phyloP scores from a whole-genome alignment of 2,329 filamentous ascomycete species.

The Cryphonectria radicalis region DNA sequence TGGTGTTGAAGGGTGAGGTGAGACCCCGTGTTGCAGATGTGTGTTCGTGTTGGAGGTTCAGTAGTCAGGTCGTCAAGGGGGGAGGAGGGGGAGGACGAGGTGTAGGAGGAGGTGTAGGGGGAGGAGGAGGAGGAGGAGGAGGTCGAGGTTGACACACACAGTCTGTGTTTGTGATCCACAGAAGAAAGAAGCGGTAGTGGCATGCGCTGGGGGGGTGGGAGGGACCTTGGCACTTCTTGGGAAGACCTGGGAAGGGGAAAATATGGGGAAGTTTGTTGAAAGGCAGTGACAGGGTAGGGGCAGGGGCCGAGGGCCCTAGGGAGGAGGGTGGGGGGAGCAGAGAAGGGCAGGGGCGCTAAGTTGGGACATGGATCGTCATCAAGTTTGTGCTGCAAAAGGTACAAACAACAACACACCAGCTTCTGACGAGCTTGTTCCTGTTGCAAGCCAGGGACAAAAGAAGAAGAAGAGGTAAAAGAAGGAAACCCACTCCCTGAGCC shows the following conservation, averaged over 20 bases:
- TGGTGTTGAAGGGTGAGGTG: not conserved
- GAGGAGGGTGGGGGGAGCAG: not conserved
- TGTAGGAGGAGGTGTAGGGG: no score
- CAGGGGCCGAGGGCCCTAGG: conserved; percentile 3
- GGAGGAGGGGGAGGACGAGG: not conserved
- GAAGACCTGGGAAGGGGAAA: conserved; percentile 29
- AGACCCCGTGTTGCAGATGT: conserved; percentile 10
- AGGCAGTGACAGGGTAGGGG: conserved; percentile 12
- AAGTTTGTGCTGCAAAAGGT: conserved; percentile 10
- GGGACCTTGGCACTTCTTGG: conserved; percentile 25
- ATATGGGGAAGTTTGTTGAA: conserved; percentile 24
- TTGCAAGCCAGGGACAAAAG: no score
- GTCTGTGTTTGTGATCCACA: conserved; percentile 16
- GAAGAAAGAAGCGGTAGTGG: conserved; percentile 18
- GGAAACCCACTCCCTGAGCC: no score
- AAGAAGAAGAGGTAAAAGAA: no score
- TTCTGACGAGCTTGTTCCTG: conserved; percentile 6
- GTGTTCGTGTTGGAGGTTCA: not conserved
- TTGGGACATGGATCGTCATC: conserved; percentile 14
- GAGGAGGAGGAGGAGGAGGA: not conserved
- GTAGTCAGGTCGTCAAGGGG: not conserved
- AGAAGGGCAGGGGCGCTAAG: conserved; percentile 14
- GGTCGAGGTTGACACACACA: not conserved
- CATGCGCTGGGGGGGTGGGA: conserved; percentile 15
- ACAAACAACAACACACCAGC: conserved; percentile 7